Base-by-base conservation (phyloP, 1,284 basidiomycete genomes). In the Exobasidium rhododendri region DNA sequence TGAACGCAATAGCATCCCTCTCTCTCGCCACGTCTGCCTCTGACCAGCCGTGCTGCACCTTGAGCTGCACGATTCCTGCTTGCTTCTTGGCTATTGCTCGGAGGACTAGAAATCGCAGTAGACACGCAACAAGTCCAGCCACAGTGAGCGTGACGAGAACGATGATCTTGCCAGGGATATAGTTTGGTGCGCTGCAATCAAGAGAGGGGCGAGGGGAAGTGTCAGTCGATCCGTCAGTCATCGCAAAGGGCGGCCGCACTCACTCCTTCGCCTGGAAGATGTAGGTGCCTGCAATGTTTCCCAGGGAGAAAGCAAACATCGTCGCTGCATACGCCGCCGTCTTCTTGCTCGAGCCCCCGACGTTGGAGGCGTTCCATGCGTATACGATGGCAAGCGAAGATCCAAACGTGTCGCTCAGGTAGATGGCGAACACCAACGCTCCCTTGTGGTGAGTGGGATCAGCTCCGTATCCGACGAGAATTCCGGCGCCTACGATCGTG, bases 311-410 rank as follows among this genome's bases (percentile, higher is more conserved):
- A 0, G 84, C 80, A 0, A 83, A 81, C 0, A 88, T 79, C 0
- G 86, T 87, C 80, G 87, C 80, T 1, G 85, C 84, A 66, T 88
- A 87, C 10, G 43, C 31, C 2, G 45, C 29, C 26, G 43, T 45
- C 81, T 88, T 88, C 82, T 88, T 88, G 1, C 86, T 88, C 58
- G 86, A 85, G 1, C 87, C 87, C 46, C 84, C 84, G 0, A 85
- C 87, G 70, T 88, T 88, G 53, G 84, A 85, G 0, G 86, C 86
- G 59, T 87, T 87, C 69, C 86, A 88, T 0, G 86, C 85, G 66
- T 87, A 88, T 20, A 88, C 82, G 0, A 84, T 83, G 0, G 86
- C 83, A 2, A 88, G 77, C 0, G 86, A 83, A 52, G 85, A 85
- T 7, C 86, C 86, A 32, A 63, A 63, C 17, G 58, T 46, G 67